These are phyloP conservation scores for Aspergillus phoenicis DNA, from an alignment of 2,329 filamentous ascomycete species.

Conservation along the genomic window DNA sequence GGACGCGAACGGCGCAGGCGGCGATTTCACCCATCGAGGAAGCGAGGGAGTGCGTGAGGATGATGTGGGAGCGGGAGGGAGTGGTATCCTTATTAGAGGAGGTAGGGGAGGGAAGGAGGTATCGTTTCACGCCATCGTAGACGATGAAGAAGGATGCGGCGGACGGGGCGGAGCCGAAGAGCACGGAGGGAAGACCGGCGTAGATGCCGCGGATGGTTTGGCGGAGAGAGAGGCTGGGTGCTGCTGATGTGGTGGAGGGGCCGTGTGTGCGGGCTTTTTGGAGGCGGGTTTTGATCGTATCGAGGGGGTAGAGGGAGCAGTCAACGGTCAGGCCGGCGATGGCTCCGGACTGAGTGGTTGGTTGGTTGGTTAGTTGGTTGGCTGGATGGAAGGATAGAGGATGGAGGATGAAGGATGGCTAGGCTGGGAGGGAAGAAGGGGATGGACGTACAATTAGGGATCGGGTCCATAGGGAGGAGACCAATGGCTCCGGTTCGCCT, in stretches of 20 bases:
- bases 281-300: conserved; percentile 97
- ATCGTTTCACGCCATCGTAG: conserved; percentile 74
- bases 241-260: conserved; percentile 52
- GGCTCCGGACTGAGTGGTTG: conserved; percentile 69
- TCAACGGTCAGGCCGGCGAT: conserved; percentile 95
- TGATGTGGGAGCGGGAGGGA: conserved; percentile 37
- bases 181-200: conserved; percentile 82
- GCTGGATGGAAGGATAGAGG: too few species aligned
- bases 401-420: too few species aligned
- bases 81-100: conserved; percentile 18
- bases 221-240: conserved; percentile 69
- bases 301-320: conserved; percentile 93
- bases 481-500: conserved; percentile 37
- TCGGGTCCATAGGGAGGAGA: conserved; percentile 47
- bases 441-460: conserved; percentile 40
- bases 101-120: conserved; percentile 43
- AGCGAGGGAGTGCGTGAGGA: conserved; percentile 75
- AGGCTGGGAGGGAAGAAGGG: not conserved
- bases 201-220: conserved; percentile 93
- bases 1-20: conserved; percentile 88
- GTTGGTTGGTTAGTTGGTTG: conserved; percentile 7
- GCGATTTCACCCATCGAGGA: conserved; percentile 86
- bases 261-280: conserved; percentile 66
- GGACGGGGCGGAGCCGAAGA: conserved; percentile 89
- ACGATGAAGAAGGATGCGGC: conserved; percentile 97